These are phyloP conservation scores for Suillus subluteus DNA, from an alignment of 768 basidiomycete species.

Conservation along the genomic window DNA sequence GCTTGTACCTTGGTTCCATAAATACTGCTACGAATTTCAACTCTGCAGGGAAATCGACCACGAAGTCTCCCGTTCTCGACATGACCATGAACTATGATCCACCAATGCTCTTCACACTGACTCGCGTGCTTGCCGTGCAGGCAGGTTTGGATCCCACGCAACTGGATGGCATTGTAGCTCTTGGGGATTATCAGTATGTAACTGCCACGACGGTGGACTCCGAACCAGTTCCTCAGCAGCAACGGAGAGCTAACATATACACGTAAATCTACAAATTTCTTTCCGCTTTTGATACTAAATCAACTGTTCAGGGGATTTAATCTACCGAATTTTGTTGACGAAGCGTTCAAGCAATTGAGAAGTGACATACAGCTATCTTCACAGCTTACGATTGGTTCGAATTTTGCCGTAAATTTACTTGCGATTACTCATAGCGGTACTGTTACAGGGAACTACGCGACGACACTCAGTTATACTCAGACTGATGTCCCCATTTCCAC, in stretches of 20 bases:
- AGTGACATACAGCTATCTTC: conserved; percentile 62
- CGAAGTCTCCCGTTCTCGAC: conserved; percentile 58
- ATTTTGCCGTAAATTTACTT: not conserved
- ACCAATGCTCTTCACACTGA: conserved; percentile 68
- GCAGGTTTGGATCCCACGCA: conserved; percentile 63
- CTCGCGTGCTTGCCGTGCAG: conserved; percentile 65
- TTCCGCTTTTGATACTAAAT: not conserved
- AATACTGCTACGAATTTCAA: conserved; percentile 53
- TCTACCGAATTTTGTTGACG: conserved; percentile 61
- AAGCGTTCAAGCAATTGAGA: conserved; percentile 65
- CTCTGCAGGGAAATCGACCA: conserved; percentile 55
- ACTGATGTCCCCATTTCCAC: conserved; percentile 57
- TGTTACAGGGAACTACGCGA: conserved; percentile 59
- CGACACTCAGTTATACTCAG: conserved; percentile 66
- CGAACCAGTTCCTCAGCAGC: conserved; percentile 24
- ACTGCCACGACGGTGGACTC: conserved; percentile 37
- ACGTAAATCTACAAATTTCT: conserved; percentile 42
- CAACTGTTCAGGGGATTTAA: conserved; percentile 55
- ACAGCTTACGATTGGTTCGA: conserved; percentile 58
- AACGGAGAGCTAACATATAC: conserved; percentile 52
- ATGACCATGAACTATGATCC: conserved; percentile 73
- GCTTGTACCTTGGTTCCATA: conserved; percentile 66
- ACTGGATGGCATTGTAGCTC: conserved; percentile 63
- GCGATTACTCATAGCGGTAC: conserved; percentile 12
- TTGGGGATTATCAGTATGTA: conserved; percentile 71